Evolutionary conservation across 805 yeast genomes (phyloP).

Genomic region (Saturnispora bothae): DNA sequence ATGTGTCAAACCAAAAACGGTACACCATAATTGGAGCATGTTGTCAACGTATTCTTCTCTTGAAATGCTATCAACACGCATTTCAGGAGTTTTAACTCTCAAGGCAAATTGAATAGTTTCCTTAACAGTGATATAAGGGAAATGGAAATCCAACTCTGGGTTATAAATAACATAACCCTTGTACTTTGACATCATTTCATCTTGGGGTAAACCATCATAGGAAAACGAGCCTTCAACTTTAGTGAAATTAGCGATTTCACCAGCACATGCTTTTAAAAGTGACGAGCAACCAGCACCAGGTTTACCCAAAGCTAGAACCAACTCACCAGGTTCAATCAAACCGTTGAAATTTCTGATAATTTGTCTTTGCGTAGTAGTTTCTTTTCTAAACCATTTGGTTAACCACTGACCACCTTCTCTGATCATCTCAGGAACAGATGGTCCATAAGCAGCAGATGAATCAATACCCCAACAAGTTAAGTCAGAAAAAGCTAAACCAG

Average conservation of each 20-base stretch:
- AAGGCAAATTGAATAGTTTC: conserved; percentile 65
- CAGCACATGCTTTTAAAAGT: conserved; percentile 52
- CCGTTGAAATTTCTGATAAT: conserved; percentile 34
- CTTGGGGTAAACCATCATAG: conserved; percentile 54
- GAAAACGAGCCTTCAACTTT: conserved; percentile 43
- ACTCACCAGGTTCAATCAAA: conserved; percentile 47
- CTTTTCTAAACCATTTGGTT: conserved; percentile 24
- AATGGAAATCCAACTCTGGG: conserved; percentile 60
- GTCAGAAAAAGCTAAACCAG: conserved; percentile 40
- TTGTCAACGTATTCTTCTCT: conserved; percentile 32
- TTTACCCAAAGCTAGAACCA: conserved; percentile 58
- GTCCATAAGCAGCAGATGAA: conserved; percentile 42
- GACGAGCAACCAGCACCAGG: conserved; percentile 81
- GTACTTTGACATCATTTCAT: conserved; percentile 48
- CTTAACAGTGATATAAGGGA: conserved; percentile 66
- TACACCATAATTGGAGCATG: conserved; percentile 38
- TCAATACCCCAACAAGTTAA: conserved; percentile 40
- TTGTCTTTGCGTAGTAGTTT: conserved; percentile 24
- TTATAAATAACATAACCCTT: conserved; percentile 46
- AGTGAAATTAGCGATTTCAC: conserved; percentile 33
- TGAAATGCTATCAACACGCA: conserved; percentile 31
- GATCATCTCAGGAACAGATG: conserved; percentile 34
- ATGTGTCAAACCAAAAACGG: conserved; percentile 51
- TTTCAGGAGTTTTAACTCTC: conserved; percentile 55
- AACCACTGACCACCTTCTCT: conserved; percentile 27